Conservation (phyloP, 73 alveolate species). For the Paramecium sonneborni region DNA sequence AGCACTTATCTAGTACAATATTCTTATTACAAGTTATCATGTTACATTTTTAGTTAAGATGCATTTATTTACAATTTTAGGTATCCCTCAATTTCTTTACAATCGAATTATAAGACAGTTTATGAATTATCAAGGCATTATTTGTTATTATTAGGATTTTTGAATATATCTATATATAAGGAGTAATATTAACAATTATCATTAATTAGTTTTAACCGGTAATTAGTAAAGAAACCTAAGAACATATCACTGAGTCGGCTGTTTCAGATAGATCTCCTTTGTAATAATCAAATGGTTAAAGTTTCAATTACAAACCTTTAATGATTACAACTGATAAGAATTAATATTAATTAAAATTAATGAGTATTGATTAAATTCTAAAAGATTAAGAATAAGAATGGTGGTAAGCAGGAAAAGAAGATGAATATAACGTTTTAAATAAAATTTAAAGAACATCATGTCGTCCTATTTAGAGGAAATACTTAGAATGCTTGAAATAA, state of each 20-base stretch:
- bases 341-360: neutral
- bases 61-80: neutral
- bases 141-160: neutral
- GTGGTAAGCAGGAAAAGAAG: slow-evolving; percentile 54
- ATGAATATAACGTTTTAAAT: slow-evolving; percentile 8
- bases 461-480: slow-evolving; percentile 26
- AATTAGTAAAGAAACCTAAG: neutral
- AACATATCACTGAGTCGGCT: neutral
- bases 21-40: neutral
- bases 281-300: neutral
- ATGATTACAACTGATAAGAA: neutral
- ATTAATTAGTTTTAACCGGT: neutral
- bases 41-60: neutral
- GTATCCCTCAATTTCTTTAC: neutral
- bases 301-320: neutral
- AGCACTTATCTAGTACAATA: neutral
- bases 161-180: neutral
- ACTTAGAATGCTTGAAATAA: neutral
- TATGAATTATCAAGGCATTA: neutral
- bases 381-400: slow-evolving; percentile 27
- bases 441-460: neutral
- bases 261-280: neutral
- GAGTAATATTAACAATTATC: neutral
- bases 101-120: neutral
- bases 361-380: slow-evolving; percentile 17